Conservation (phyloP, 768 basidiomycete genomes). For the Hemileccinum rubropunctum region DNA sequence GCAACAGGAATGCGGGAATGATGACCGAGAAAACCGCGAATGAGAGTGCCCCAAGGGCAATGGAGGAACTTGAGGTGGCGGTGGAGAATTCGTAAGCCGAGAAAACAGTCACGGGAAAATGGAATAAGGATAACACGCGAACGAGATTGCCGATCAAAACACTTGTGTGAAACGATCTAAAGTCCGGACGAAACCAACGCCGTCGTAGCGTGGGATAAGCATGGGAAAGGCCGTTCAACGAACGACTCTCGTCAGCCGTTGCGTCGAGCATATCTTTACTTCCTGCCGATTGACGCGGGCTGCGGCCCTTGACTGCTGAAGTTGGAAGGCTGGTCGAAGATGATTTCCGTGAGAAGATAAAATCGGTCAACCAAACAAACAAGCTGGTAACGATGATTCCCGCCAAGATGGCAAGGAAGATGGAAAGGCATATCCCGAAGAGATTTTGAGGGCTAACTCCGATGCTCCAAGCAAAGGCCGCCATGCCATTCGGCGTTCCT, state of each 20-base stretch:
- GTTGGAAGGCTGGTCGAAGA: conserved; percentile 15
- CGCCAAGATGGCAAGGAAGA: conserved; percentile 80
- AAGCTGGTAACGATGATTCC: conserved; percentile 68
- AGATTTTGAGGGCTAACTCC: conserved; percentile 82
- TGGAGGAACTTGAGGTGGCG: conserved; percentile 50
- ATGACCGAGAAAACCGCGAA: conserved; percentile 79
- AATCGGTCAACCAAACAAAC: conserved; percentile 72
- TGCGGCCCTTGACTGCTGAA: conserved; percentile 29
- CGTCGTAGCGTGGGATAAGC: conserved; percentile 26
- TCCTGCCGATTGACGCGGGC: conserved; percentile 40
- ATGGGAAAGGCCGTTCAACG: conserved; percentile 25
- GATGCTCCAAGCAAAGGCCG: conserved; percentile 79
- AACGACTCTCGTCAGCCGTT: conserved; percentile 29
- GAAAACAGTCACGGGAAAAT: conserved; percentile 91
- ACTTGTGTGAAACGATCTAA: conserved; percentile 77
- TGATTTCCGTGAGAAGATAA: conserved; percentile 35
- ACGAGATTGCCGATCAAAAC: conserved; percentile 89
- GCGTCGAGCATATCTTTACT: conserved; percentile 54
- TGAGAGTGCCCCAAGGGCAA: conserved; percentile 77
- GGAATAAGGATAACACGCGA: conserved; percentile 87
- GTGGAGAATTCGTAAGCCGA: conserved; percentile 64
- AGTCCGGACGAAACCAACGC: conserved; percentile 45
- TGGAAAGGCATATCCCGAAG: conserved; percentile 74
- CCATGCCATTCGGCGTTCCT: conserved; percentile 62
- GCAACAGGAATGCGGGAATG: conserved; percentile 69